Evolutionary conservation across 495 filamentous ascomycete genomes (phyloP).

Genomic region (Monascus purpureus): DNA sequence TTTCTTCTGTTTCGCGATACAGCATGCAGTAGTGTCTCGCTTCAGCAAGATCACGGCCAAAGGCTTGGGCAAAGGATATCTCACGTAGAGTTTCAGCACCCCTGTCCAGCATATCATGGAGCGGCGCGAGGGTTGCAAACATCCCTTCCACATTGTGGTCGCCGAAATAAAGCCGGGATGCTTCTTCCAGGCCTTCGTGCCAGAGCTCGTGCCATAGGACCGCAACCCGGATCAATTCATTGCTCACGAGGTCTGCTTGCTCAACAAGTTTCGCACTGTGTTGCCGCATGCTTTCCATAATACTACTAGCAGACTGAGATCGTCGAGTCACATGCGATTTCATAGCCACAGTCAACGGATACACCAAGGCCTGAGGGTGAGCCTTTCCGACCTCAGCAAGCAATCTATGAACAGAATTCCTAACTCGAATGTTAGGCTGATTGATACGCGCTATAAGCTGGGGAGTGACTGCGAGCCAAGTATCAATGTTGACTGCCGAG

Average conservation of each 20-base stretch:
- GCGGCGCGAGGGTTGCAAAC: slow-evolving; percentile 77
- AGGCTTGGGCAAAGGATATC: slow-evolving; percentile 95
- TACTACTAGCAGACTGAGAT: slow-evolving; percentile 69
- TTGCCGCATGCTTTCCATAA: slow-evolving; percentile 96
- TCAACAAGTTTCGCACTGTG: slow-evolving; percentile 90
- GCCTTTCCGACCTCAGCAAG: slow-evolving; percentile 82
- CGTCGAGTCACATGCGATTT: slow-evolving; percentile 75
- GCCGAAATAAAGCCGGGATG: slow-evolving; percentile 81
- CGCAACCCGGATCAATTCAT: slow-evolving; percentile 89
- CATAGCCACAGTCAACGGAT: slow-evolving; percentile 95
- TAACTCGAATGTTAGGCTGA: slow-evolving; percentile 74
- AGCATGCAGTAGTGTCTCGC: slow-evolving; percentile 89
- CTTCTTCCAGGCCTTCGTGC: slow-evolving; percentile 98
- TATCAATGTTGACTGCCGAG: slow-evolving; percentile 81
- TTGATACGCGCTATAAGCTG: slow-evolving; percentile 96
- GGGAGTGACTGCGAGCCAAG: slow-evolving; percentile 95
- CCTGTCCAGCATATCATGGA: slow-evolving; percentile 80
- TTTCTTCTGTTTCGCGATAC: slow-evolving; percentile 74
- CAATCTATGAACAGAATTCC: slow-evolving; percentile 79
- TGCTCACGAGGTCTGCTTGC: slow-evolving; percentile 86
- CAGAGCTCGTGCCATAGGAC: slow-evolving; percentile 97
- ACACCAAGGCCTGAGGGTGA: slow-evolving; percentile 97
- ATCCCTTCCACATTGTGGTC: slow-evolving; percentile 95
- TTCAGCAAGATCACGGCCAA: slow-evolving; percentile 86
- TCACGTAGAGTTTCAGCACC: slow-evolving; percentile 88